These are phyloP conservation scores for Porodaedalea pini DNA, from an alignment of 1,284 basidiomycete species.

Conservation along the genomic window DNA sequence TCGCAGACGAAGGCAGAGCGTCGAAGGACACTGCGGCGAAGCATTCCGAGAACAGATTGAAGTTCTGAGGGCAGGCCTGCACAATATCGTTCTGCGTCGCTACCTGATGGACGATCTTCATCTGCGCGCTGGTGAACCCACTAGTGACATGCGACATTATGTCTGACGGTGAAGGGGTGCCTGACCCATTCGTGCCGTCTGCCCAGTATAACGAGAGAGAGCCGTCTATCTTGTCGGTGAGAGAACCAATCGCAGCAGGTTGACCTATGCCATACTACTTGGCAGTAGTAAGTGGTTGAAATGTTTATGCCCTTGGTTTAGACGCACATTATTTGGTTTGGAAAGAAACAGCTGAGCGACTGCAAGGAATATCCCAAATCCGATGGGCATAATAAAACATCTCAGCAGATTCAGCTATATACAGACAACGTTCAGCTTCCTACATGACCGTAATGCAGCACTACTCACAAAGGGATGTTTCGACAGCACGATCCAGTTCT, in stretches of 20 bases:
- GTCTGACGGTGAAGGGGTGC: constrained; percentile 46
- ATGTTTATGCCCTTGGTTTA: too few relatives aligned
- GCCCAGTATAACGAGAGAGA: constrained; percentile 60
- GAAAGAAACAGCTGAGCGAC: constrained; percentile 56
- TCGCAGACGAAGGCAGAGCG: constrained; percentile 44
- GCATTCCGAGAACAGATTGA: constrained; percentile 65
- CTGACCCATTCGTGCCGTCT: constrained; percentile 52
- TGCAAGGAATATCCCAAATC: constrained; percentile 66
- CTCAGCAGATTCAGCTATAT: constrained; percentile 59
- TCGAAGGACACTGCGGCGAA: constrained; percentile 70
- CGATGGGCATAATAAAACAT: constrained; percentile 66
- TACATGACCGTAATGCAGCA: neutral
- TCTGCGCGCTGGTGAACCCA: constrained; percentile 45
- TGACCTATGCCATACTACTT: constrained; percentile 64
- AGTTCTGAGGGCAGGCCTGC: constrained; percentile 66
- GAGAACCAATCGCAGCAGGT: constrained; percentile 45
- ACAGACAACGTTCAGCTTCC: constrained; percentile 18
- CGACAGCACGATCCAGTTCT: constrained; percentile 71
- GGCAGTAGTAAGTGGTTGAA: neutral
- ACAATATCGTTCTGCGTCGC: constrained; percentile 48
- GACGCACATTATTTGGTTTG: constrained; percentile 54
- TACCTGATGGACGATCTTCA: constrained; percentile 45
- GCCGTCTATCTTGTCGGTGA: constrained; percentile 49
- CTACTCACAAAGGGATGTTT: constrained; percentile 60
- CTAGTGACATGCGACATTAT: constrained; percentile 56